phyloP scores from a whole-genome alignment of 768 basidiomycete genomes.

The Ephemerocybe angulata region DNA sequence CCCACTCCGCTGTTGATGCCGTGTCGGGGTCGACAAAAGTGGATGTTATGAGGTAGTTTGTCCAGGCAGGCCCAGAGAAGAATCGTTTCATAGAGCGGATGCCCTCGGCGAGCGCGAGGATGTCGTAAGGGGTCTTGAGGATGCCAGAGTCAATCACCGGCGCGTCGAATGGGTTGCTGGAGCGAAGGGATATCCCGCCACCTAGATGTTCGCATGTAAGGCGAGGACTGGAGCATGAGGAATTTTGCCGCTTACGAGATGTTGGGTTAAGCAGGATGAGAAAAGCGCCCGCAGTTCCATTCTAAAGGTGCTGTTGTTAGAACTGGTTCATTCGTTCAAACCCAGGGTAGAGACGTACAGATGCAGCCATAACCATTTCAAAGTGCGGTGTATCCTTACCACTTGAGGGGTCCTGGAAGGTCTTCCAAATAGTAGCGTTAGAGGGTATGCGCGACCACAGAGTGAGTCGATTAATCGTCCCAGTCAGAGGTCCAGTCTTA shows the following conservation, averaged over 20 bases:
- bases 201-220: not conserved
- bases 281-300: not conserved
- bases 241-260: not conserved
- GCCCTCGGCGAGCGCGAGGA: slow-evolving; percentile 8
- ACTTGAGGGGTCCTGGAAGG: slow-evolving; percentile 19
- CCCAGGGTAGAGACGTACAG: not conserved
- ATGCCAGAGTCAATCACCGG: slow-evolving; percentile 6
- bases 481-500: slow-evolving; percentile 19
- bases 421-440: slow-evolving; percentile 15
- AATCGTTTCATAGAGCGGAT: slow-evolving; percentile 11
- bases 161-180: slow-evolving; percentile 5
- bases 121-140: slow-evolving; percentile 9
- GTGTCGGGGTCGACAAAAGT: not conserved
- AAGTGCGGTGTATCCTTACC: slow-evolving; percentile 22
- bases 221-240: not conserved
- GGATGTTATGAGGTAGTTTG: not conserved
- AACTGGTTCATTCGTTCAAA: not conserved
- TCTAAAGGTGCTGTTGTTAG: not conserved
- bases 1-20: slow-evolving; percentile 1
- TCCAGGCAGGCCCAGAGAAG: slow-evolving; percentile 6
- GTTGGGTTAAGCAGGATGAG: not conserved
- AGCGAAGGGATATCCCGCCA: slow-evolving; percentile 1
- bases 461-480: slow-evolving; percentile 14
- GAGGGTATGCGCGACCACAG: slow-evolving; percentile 19
- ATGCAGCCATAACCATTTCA: not conserved